Evolutionary conservation across 495 filamentous ascomycete species (phyloP), one percentile per base, ranked within the genome.

Genomic region (Aspergillus baeticus): DNA sequence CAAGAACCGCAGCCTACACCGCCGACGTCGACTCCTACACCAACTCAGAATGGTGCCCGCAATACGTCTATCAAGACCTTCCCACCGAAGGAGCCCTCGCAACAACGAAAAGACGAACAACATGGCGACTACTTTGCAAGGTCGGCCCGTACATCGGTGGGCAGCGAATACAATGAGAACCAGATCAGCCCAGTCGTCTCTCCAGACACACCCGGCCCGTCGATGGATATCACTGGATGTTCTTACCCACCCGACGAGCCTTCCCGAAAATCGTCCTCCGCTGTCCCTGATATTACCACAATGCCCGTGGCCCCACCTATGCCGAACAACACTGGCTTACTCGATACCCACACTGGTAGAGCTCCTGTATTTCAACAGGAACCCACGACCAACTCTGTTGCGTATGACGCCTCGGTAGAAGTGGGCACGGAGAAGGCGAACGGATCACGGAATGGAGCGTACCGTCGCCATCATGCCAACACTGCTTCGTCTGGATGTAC

Each of bases 171-270:
- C 37, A 72, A 74, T 31, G 70, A 74, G 49, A 75, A 72, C 56
- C 70, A 61, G 31, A 72, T 75, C 33, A 65, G 68, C 45, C 69
- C 70, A 0, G 70, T 75, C 2, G 68, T 72, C 6, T 73, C 73
- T 6, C 70, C 71, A 2, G 73, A 76, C 51, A 76, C 73, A 0
- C 60, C 67, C 1, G 73, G 71, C 22, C 73, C 73, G 11, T 69
- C 70, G n/a, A 73, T 74, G 39, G 73, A 76, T 47, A 74, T 74
- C 33, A 71, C 70, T 2, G 71, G 69, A 10, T 64, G 36, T 18
- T 54, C 72, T 1, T 49, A 65, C 0, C 57, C 46, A 0, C 49
- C 59, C 4, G 65, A 65, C 13, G 54, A 63, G 21, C 37, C 71
- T 13, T 72, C 71, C 13, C 67, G 72, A 18, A 73, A 71, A 36